These are phyloP conservation scores for Phaeosphaeria sp. DNA, from an alignment of 2,329 filamentous ascomycete species.

Conservation along the genomic window DNA sequence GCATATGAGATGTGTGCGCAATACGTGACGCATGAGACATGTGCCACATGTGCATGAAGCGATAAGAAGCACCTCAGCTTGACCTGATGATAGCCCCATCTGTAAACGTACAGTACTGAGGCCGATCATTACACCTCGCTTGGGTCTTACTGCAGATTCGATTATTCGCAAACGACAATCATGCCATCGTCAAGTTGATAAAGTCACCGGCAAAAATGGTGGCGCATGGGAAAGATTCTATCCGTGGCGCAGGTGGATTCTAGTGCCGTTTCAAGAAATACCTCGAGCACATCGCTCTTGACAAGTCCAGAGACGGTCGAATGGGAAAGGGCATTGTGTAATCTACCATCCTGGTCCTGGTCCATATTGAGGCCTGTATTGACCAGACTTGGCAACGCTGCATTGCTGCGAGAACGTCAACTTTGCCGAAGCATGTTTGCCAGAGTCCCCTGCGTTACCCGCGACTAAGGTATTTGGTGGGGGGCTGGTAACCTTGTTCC, in stretches of 20 bases:
- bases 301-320: neutral
- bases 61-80: neutral
- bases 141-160: neutral
- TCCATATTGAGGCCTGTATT: neutral
- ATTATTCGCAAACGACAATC: neutral
- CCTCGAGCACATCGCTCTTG: neutral
- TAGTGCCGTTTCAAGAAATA: slow-evolving; percentile 4
- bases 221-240: slow-evolving; percentile 1
- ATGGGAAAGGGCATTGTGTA: neutral
- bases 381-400: neutral
- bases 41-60: neutral
- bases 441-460: neutral
- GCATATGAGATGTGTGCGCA: neutral
- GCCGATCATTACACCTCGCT: neutral
- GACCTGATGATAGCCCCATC: neutral
- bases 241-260: slow-evolving; percentile 2
- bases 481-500: neutral
- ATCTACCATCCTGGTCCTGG: neutral
- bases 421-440: neutral
- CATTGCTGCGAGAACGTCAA: neutral
- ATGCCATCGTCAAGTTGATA: neutral
- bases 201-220: neutral
- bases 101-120: neutral
- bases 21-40: neutral
- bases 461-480: neutral